phyloP scores from a whole-genome alignment of 2,329 filamentous ascomycete species.

The Diaporthe amygdali region DNA sequence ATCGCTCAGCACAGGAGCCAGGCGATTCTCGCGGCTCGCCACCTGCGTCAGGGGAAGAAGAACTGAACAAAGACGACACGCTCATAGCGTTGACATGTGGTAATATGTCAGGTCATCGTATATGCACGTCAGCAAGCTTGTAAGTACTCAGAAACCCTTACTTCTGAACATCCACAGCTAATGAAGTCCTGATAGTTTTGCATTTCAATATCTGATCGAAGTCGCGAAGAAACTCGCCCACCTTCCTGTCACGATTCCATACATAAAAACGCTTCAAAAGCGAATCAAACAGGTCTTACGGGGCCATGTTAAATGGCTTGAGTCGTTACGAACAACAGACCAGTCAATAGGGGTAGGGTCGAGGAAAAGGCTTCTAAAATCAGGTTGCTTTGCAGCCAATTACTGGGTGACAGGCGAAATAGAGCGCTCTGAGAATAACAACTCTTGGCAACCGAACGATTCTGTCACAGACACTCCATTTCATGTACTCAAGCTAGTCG shows the following conservation, averaged over 20 bases:
- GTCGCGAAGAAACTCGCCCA: too few species aligned
- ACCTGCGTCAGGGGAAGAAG: too few species aligned
- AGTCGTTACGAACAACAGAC: too few species aligned
- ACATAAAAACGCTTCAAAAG: too few species aligned
- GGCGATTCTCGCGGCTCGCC: too few species aligned
- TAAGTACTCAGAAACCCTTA: background rate
- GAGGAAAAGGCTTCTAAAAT: background rate
- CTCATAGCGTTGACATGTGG: background rate
- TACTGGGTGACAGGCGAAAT: background rate
- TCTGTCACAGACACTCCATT: background rate
- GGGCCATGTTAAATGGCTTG: slow-evolving; percentile 9
- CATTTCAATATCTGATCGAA: background rate
- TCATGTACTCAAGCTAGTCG: background rate
- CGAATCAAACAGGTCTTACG: too few species aligned
- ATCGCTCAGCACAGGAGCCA: too few species aligned
- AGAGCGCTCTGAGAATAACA: background rate
- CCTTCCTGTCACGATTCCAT: too few species aligned
- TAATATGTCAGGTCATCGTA: background rate
- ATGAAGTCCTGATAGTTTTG: too few species aligned
- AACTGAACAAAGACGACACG: background rate
- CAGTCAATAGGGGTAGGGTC: too few species aligned
- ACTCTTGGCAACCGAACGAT: background rate
- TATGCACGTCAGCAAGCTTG: background rate
- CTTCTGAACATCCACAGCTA: too few species aligned
- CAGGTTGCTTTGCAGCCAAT: background rate